phyloP scores from a whole-genome alignment of 148 eudicot species.

The Beta vulgaris region DNA sequence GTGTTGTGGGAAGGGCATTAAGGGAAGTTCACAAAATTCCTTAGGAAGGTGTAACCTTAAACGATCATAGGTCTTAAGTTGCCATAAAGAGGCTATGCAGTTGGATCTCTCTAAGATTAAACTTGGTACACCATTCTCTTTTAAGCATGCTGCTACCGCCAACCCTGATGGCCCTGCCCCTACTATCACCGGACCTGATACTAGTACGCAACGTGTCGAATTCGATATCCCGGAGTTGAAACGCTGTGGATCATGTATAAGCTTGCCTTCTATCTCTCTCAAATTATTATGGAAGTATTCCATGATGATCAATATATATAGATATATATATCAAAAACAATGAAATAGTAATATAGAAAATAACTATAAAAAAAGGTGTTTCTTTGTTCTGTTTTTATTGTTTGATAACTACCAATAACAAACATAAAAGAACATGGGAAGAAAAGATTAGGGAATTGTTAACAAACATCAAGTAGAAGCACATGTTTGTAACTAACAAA shows the following conservation, averaged over 20 bases:
- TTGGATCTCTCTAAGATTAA: constrained; percentile 50
- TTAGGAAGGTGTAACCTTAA: constrained; percentile 62
- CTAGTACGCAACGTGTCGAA: constrained; percentile 27
- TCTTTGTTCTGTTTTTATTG: background rate
- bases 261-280: constrained; percentile 55
- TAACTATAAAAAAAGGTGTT: background rate
- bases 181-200: constrained; percentile 56
- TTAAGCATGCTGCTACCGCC: constrained; percentile 64
- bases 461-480: constrained; percentile 12
- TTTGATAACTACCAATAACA: background rate
- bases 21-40: constrained; percentile 61
- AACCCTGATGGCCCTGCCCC: constrained; percentile 79
- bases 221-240: background rate
- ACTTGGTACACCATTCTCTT: constrained; percentile 44
- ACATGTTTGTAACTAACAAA: constrained; percentile 21
- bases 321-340: no score
- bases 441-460: background rate
- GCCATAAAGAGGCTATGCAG: constrained; percentile 73
- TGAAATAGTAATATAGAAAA: background rate
- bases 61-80: constrained; percentile 63
- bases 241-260: constrained; percentile 33
- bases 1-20: constrained; percentile 57
- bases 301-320: no score
- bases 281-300: constrained; percentile 17
- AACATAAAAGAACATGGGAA: background rate